Conservation (phyloP, 176 grass and related monocot species). For the Ensete ventricosum region DNA sequence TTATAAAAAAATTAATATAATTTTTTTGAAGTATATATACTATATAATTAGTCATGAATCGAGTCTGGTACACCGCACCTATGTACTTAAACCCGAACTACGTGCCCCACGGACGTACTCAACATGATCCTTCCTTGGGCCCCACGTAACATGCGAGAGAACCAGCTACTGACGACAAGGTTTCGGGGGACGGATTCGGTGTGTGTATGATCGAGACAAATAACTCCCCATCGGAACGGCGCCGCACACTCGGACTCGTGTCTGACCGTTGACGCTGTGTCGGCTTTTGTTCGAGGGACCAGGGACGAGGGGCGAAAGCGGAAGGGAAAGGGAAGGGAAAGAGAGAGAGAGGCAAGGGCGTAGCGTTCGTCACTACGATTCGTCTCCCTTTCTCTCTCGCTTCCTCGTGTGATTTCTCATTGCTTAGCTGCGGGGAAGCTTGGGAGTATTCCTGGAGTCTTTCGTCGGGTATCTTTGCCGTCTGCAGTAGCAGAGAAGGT, state of each 20-base stretch:
- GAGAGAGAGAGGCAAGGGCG: background rate
- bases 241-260: background rate
- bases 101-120: too few relatives aligned
- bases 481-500: background rate
- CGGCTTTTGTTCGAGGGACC: background rate
- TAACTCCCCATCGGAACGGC: background rate
- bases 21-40: too few relatives aligned
- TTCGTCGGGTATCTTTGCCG: background rate
- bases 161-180: too few relatives aligned
- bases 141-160: too few relatives aligned
- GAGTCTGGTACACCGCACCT: too few relatives aligned
- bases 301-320: background rate
- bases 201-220: too few relatives aligned
- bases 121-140: too few relatives aligned
- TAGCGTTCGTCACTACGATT: background rate
- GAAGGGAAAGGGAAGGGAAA: background rate
- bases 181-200: too few relatives aligned
- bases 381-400: background rate
- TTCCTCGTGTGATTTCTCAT: background rate
- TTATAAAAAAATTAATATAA: too few relatives aligned
- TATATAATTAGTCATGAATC: too few relatives aligned
- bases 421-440: background rate
- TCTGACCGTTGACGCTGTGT: background rate
- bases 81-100: too few relatives aligned
- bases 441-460: background rate